phyloP scores from a whole-genome alignment of 805 yeast genomes.

The Cyberlindnera japonica region DNA sequence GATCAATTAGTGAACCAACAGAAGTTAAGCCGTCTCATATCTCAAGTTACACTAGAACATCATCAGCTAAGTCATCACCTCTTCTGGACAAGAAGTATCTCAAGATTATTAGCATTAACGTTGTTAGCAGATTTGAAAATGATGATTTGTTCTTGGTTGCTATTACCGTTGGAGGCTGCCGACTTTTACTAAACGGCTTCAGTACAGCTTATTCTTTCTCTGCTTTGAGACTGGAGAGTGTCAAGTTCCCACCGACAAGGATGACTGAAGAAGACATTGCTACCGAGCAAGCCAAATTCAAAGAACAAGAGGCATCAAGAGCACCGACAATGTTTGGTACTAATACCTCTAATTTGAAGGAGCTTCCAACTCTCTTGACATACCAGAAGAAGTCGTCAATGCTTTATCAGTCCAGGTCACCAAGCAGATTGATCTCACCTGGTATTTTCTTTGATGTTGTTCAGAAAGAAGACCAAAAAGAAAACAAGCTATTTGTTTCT shows the following conservation, averaged over 20 bases:
- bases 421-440: conserved; percentile 68
- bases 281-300: conserved; percentile 22
- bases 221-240: conserved; percentile 43
- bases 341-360: conserved; percentile 14
- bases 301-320: conserved; percentile 32
- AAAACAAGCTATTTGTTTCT: conserved; percentile 61
- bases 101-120: conserved; percentile 58
- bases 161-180: conserved; percentile 77
- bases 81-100: conserved; percentile 52
- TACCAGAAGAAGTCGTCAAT: conserved; percentile 54
- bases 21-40: conserved; percentile 35
- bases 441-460: conserved; percentile 79
- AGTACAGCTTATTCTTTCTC: conserved; percentile 32
- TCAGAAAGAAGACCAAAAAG: conserved; percentile 23
- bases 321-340: conserved; percentile 16
- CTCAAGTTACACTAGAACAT: conserved; percentile 38
- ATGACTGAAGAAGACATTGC: conserved; percentile 33
- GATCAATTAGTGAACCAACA: conserved; percentile 39
- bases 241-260: conserved; percentile 64
- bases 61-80: conserved; percentile 48
- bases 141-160: conserved; percentile 71
- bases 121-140: conserved; percentile 63
- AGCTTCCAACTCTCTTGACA: conserved; percentile 34
- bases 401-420: conserved; percentile 52
- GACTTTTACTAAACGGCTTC: conserved; percentile 54